Base-by-base conservation (phyloP, 495 filamentous ascomycete species). In the Aspergillus bertholletiae region DNA sequence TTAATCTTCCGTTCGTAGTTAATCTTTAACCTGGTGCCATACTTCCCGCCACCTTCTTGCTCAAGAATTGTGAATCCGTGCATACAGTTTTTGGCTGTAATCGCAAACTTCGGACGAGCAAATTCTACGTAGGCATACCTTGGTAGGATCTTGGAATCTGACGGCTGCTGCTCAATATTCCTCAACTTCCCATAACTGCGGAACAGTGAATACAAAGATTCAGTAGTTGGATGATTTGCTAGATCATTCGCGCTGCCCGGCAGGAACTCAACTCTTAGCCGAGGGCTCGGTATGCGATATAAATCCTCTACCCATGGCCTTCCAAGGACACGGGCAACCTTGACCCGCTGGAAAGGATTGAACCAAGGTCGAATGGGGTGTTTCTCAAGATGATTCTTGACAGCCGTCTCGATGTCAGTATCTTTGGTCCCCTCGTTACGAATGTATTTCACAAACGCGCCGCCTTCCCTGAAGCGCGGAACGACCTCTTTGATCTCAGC, bases 271-370 rank as follows among this genome's bases (percentile, higher is more conserved):
- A 97, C 84, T 54, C 80, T 86, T 37, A 98, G 55, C 40, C 83
- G 80, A 24, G 75, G 71, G 52, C 85, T 91, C 3, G 94, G 94
- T 21, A 89, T 84, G 9, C 92, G 84, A 58, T 88, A 87, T 3
- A 98, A 74, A 70, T 98, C 94, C 61, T 98, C 94, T 18, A 97
- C 76, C 94, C 94, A 98, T 0, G 94, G 94, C n/a, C 80, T 80
- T 11, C 94, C 94, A 17, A 80, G 70, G 9, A 98, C 95, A 8
- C 88, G 72, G 39, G 81, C 81, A 5, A 84, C 80, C 30, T 79
- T 81, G 50, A 93, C 85, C 20, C 76, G 69, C n/a, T 81, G 78
- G 46, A 95, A 86, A 1, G 92, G 92, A 55, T 85, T 93, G 74
- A 91, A 96, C 86, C 91, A 92, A 26, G 93, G 93, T 56, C 81